phyloP scores from a whole-genome alignment of 495 filamentous ascomycete genomes.

The Neurospora sp. region DNA sequence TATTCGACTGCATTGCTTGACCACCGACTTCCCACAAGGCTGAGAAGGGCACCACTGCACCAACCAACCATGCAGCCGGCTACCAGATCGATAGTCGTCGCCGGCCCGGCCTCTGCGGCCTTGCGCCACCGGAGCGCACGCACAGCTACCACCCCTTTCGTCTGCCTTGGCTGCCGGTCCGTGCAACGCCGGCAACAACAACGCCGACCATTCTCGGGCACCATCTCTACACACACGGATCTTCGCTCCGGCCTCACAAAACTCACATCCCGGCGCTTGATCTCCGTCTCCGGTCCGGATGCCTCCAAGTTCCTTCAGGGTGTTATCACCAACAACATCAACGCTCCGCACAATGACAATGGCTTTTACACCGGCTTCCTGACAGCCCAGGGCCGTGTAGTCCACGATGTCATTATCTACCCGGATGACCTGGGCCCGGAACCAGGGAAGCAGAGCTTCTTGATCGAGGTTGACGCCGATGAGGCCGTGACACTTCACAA shows the following conservation, averaged over 20 bases:
- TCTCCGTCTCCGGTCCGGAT: slow-evolving; percentile 69
- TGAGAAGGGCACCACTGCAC: background rate
- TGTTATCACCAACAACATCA: slow-evolving; percentile 67
- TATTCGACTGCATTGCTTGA: background rate
- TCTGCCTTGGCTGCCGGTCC: background rate
- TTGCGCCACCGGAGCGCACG: background rate
- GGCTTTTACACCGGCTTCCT: slow-evolving; percentile 76
- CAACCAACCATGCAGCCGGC: background rate
- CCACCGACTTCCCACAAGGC: background rate
- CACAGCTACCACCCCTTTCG: background rate
- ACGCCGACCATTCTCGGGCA: slow-evolving; percentile 2
- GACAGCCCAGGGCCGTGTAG: slow-evolving; percentile 69
- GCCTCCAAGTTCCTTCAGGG: slow-evolving; percentile 80
- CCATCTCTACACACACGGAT: slow-evolving; percentile 20
- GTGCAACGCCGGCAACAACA: slow-evolving; percentile 1
- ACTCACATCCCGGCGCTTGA: slow-evolving; percentile 63
- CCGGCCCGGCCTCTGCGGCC: background rate
- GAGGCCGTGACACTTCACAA: slow-evolving; percentile 50
- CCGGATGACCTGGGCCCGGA: slow-evolving; percentile 40
- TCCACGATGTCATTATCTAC: slow-evolving; percentile 89
- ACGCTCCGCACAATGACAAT: slow-evolving; percentile 13
- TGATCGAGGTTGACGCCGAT: slow-evolving; percentile 71
- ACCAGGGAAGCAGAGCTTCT: slow-evolving; percentile 41
- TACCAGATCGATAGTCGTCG: background rate
- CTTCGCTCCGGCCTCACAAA: slow-evolving; percentile 36